Conservation (phyloP, 352 stramenopile genomes). For the Blastocystis sp. region DNA sequence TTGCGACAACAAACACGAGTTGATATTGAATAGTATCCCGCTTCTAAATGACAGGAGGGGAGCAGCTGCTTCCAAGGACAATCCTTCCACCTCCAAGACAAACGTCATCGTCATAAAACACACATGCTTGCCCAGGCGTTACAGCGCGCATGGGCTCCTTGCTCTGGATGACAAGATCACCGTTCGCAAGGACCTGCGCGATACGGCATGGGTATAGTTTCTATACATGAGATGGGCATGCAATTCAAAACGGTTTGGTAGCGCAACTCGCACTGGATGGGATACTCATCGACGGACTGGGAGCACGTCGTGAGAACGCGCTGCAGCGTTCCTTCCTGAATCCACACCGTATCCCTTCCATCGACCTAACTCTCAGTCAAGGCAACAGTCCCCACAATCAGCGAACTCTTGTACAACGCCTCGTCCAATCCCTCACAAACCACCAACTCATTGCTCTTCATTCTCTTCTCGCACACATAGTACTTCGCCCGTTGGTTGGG, state of each 20-base stretch:
- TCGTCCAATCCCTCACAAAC: constrained; percentile 32
- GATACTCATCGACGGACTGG: constrained; percentile 77
- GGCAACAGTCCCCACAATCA: constrained; percentile 76
- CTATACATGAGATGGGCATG: constrained; percentile 79
- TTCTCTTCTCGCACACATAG: constrained; percentile 79
- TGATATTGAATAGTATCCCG: too few species aligned
- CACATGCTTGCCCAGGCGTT: constrained; percentile 83
- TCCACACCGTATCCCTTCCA: constrained; percentile 82
- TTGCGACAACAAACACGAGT: too few species aligned
- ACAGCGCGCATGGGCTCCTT: constrained; percentile 83
- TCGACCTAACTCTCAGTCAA: constrained; percentile 82
- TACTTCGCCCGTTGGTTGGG: constrained; percentile 86
- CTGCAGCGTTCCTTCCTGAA: constrained; percentile 87
- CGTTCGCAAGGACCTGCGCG: constrained; percentile 77
- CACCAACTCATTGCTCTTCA: constrained; percentile 21
- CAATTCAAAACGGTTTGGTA: constrained; percentile 82
- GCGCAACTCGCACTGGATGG: constrained; percentile 83
- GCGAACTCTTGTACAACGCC: neutral
- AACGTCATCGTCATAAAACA: constrained; percentile 83
- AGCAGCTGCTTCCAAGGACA: too few species aligned
- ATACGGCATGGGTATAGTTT: constrained; percentile 75
- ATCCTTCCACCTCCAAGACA: constrained; percentile 76
- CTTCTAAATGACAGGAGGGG: too few species aligned
- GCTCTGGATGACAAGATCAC: constrained; percentile 83
- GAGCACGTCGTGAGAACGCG: constrained; percentile 84